Conservation (phyloP, 768 basidiomycete genomes). For the Boletus eberwhitei region DNA sequence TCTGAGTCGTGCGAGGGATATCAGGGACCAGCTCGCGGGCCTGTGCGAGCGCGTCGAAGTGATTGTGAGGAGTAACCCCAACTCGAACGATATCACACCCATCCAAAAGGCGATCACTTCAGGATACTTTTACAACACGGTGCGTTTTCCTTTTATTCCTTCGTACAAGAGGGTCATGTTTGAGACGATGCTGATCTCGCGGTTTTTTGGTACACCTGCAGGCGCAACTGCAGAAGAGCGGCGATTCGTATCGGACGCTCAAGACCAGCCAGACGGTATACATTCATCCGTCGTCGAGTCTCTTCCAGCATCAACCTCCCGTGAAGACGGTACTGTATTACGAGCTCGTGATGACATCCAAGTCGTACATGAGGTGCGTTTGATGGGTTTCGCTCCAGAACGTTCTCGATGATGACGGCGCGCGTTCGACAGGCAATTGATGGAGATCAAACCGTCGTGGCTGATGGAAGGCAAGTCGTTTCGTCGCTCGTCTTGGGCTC, state of each 20-base stretch:
- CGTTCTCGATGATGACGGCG: neutral
- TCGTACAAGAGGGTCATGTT: neutral
- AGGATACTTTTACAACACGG: constrained; percentile 95
- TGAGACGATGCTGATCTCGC: neutral
- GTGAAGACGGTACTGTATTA: constrained; percentile 90
- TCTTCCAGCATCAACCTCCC: constrained; percentile 96
- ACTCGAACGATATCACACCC: constrained; percentile 88
- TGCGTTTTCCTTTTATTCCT: constrained; percentile 35
- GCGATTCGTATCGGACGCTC: constrained; percentile 94
- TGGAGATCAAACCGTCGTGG: constrained; percentile 98
- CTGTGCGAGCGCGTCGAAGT: constrained; percentile 97
- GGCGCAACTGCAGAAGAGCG: constrained; percentile 92
- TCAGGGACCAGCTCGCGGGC: constrained; percentile 91
- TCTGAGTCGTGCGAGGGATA: constrained; percentile 89
- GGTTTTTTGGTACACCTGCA: constrained; percentile 25
- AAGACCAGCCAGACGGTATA: constrained; percentile 97
- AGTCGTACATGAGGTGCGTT: constrained; percentile 86
- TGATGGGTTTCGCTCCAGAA: neutral
- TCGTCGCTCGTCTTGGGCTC: neutral
- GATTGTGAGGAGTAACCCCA: constrained; percentile 81
- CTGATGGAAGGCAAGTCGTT: constrained; percentile 71
- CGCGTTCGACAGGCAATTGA: constrained; percentile 63
- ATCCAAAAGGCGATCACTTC: constrained; percentile 94
- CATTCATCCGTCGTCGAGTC: constrained; percentile 91
- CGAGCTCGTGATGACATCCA: constrained; percentile 95